A percentile compares a stretch with the other conserved stretches of the same genome.
These are phyloP conservation scores for Clonostachys sp. DNA, from an alignment of 2,329 filamentous ascomycete genomes.

Conservation along the genomic window DNA sequence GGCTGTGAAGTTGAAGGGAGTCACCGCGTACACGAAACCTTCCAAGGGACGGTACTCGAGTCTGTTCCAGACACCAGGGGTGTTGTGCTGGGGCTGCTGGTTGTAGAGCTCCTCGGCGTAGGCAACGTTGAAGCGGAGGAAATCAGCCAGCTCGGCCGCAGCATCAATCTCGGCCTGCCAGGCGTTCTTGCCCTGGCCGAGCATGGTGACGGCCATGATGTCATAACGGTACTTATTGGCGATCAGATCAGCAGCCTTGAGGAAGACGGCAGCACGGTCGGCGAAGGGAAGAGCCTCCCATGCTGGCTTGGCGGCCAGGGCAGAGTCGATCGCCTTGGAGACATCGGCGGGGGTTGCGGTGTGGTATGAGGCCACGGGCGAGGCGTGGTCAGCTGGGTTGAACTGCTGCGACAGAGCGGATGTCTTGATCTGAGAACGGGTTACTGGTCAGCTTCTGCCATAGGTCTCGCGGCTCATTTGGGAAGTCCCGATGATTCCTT, in stretches of 20 bases:
- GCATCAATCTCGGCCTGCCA: conserved; percentile 99
- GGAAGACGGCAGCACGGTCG: conserved; percentile 87
- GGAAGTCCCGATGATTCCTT: conserved; percentile 13
- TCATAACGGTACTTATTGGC: conserved; percentile 93
- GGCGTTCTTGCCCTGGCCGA: conserved; percentile 96
- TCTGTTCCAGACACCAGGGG: conserved; percentile 84
- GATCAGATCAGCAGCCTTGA: conserved; percentile 92
- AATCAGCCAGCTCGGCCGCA: conserved; percentile 88
- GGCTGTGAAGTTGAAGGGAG: conserved; percentile 96
- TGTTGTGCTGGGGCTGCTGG: conserved; percentile 80
- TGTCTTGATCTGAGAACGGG: conserved; percentile 54
- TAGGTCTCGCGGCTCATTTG: too few species aligned
- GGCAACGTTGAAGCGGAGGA: conserved; percentile 89
- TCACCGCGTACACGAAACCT: conserved; percentile 92
- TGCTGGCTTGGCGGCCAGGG: conserved; percentile 76
- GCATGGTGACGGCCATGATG: conserved; percentile 92
- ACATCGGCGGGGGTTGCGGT: conserved; percentile 76
- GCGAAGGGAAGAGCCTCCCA: conserved; percentile 88
- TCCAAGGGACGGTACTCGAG: conserved; percentile 87
- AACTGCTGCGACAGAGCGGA: conserved; percentile 64
- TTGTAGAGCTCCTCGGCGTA: conserved; percentile 89
- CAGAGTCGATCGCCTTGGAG: conserved; percentile 73
- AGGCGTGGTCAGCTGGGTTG: conserved; percentile 78
- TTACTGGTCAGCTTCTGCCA: not conserved
- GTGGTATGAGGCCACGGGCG: conserved; percentile 77